Evolutionary conservation across 139 green algal species (phyloP), one percentile per base, ranked within the genome.

Genomic region (Chlamydomonas incerta): DNA sequence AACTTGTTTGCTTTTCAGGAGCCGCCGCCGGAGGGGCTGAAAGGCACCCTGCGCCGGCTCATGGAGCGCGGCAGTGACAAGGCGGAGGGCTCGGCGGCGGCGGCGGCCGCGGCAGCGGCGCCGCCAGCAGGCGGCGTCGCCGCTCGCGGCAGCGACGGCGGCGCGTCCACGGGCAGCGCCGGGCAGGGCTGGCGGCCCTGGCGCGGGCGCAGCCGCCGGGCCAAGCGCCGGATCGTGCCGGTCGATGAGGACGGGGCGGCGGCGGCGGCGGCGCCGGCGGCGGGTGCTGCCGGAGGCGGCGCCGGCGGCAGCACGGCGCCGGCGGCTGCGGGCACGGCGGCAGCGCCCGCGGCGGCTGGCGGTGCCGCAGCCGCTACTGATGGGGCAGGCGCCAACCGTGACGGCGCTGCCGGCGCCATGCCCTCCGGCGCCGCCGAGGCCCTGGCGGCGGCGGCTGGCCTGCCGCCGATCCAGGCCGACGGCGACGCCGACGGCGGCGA

Each of bases 1-100:
- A n/a, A n/a, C n/a, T n/a, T n/a, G n/a, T n/a, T n/a, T n/a, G n/a
- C n/a, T n/a, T 50, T 50, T 57, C 74, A 82, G 75, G 75, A 83
- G 35, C 75, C 75, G 26, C 58, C 57, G 37, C 58, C 75, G 10
- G 75, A 71, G 11, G 75, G 75, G 15, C 29, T 83, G 8, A 50
- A 28, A 13, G 28, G 75, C 60, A 68, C 33, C 23, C 52, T 83
- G 6, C 75, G 75, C 3, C 60, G 75, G 0, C 28, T 73, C 2
- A 60, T 83, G 55, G 24, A n/a, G 23, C 75, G 75, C 18, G 72
- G 46, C 26, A 47, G 29, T 23, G 50, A 80, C 72, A 34, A 33
- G 63, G 29, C 28, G 63, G 18, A 21, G 28, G 58, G 21, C 58
- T 65, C 10, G 5, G 41, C 41, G 41, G 6, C 41, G 41, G 41